phyloP scores from a whole-genome alignment of 805 yeast species.

The Saturnispora diversa region DNA sequence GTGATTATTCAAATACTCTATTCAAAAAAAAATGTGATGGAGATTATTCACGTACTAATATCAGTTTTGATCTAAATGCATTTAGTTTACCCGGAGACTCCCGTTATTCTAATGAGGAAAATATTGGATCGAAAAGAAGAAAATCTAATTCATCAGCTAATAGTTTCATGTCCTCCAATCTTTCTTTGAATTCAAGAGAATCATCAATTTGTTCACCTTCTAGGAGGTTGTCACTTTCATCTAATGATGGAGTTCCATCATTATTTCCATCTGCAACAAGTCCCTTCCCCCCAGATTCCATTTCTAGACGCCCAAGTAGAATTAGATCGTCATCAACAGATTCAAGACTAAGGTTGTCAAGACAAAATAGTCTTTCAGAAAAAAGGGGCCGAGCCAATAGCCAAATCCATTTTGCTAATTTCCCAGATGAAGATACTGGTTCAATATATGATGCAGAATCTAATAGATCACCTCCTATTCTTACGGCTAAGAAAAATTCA shows the following conservation, averaged over 20 bases:
- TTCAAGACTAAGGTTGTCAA: conserved; percentile 14
- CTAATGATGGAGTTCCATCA: conserved; percentile 22
- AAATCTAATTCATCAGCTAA: conserved; percentile 24
- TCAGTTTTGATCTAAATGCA: conserved; percentile 26
- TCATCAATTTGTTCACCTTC: conserved; percentile 24
- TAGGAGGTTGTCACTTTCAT: conserved; percentile 23
- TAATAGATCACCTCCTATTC: background rate
- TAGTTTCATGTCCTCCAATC: conserved; percentile 23
- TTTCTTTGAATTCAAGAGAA: conserved; percentile 21
- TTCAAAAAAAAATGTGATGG: conserved; percentile 19
- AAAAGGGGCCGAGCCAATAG: conserved; percentile 2
- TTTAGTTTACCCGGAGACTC: conserved; percentile 22
- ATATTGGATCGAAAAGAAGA: conserved; percentile 17
- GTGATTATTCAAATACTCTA: conserved; percentile 12
- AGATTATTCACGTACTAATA: background rate
- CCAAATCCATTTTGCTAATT: conserved; percentile 4
- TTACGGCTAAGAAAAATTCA: background rate
- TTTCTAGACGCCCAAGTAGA: conserved; percentile 8
- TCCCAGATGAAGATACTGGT: conserved; percentile 3
- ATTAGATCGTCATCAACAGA: conserved; percentile 16
- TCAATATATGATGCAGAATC: conserved; percentile 4
- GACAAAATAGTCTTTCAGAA: conserved; percentile 6
- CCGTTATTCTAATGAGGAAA: conserved; percentile 13
- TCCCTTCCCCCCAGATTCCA: conserved; percentile 12
- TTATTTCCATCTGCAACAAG: conserved; percentile 26